Evolutionary conservation across 1,139 yeast species (phyloP), one percentile per base, ranked within the genome.

Genomic region (Geotrichum candidum): DNA sequence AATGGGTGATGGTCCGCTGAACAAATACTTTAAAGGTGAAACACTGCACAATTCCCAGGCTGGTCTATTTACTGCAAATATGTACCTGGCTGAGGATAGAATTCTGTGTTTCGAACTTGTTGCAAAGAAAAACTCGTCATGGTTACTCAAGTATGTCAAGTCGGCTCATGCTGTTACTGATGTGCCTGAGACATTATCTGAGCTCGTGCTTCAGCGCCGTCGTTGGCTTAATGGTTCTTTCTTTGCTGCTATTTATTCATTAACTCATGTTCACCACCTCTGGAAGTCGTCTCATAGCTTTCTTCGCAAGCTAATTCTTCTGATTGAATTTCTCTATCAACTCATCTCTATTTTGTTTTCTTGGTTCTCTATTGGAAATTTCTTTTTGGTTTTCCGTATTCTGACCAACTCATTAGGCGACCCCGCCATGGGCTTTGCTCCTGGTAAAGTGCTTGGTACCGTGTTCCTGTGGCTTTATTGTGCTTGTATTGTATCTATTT

Each of bases 141-240:
- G 90, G 82, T 77, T 86, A 27, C 79, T 89, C 66, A 80, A 87
- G 65, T 88, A 87, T 69, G 94, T 88, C 61, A 86, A 84, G 69
- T 82, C 84, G 54, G 94, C 95, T 23, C 82, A 82, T 64, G 96
- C 95, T 0, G 90, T 86, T 70, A 88, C 96, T 1, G 96, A 88
- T 78, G 96, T 88, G 35, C 96, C 96, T 0, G 91, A 86, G 65
- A 76, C 77, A 38, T 77, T 88, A 41, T 85, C 87, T 61, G 95
- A 88, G 69, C 83, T 88, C 65, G 86, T 88, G 7, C 78, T 87
- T 63, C 95, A 88, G 74, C 81, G 95, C 73, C 81, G 96, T 73
- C 80, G 96, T 74, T 88, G 96, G 96, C 80, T 88, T 64, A 88
- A 88, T 73, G 96, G 96, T 33, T 86, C 95, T 3, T 84, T 88